Evolutionary conservation across 2,329 filamentous ascomycete genomes (phyloP).

Genomic region (Trichophyton mentagrophytes): DNA sequence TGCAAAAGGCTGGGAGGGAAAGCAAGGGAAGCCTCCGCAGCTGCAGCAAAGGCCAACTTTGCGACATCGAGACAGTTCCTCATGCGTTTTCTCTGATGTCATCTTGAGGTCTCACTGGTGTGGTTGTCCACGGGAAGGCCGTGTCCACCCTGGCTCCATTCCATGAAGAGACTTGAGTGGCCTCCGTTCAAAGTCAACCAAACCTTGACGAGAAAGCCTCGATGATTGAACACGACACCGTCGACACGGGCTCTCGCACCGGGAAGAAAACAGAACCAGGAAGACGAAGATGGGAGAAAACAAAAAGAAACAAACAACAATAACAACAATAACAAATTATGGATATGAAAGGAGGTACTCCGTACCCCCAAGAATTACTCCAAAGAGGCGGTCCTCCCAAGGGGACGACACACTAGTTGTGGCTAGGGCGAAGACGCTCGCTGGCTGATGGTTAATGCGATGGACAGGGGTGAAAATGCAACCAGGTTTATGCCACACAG

Average conservation of each 20-base stretch:
- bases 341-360: background rate
- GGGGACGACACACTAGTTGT: background rate
- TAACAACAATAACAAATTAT: too few relatives aligned
- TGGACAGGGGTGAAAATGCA: background rate
- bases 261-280: too few relatives aligned
- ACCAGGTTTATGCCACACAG: background rate
- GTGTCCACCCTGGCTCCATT: conserved; percentile 1
- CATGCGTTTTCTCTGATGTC: background rate
- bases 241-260: too few relatives aligned
- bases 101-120: background rate
- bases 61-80: background rate
- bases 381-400: background rate
- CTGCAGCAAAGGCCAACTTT: background rate
- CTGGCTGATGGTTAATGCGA: background rate
- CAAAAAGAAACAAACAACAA: too few relatives aligned
- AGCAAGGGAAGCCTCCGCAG: too few relatives aligned
- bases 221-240: background rate
- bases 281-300: too few relatives aligned
- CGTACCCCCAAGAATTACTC: too few relatives aligned
- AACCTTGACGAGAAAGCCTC: background rate
- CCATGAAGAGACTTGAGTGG: background rate
- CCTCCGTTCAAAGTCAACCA: background rate
- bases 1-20: too few relatives aligned
- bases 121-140: conserved; percentile 5
- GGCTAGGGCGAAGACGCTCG: background rate